Conservation (phyloP, 495 filamentous ascomycete genomes). For the Penicillium waksmanii region DNA sequence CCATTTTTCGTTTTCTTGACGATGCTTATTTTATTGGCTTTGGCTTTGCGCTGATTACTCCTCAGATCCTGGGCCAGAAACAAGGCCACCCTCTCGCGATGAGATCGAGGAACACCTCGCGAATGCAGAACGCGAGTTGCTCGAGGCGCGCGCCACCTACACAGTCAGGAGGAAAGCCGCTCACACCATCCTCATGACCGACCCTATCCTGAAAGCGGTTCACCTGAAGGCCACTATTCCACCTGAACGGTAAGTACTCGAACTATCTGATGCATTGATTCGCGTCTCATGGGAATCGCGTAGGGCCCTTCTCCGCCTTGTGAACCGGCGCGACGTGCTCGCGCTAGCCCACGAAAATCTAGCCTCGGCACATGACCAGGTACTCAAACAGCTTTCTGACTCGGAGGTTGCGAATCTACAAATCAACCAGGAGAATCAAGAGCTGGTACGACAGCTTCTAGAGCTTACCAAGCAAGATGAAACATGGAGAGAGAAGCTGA, state of each 20-base stretch:
- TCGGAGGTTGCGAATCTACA: slow-evolving; percentile 59
- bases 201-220: slow-evolving; percentile 76
- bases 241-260: slow-evolving; percentile 62
- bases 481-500: slow-evolving; percentile 52
- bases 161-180: slow-evolving; percentile 68
- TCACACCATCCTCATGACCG: slow-evolving; percentile 65
- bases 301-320: slow-evolving; percentile 66
- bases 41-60: not conserved
- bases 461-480: slow-evolving; percentile 61
- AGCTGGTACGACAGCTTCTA: slow-evolving; percentile 62
- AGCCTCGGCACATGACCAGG: slow-evolving; percentile 50
- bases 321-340: slow-evolving; percentile 69
- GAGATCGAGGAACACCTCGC: slow-evolving; percentile 55
- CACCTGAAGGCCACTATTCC: slow-evolving; percentile 68
- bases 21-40: not conserved
- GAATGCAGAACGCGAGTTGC: slow-evolving; percentile 62
- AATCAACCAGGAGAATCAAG: slow-evolving; percentile 60
- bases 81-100: slow-evolving; percentile 36
- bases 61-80: slow-evolving; percentile 31
- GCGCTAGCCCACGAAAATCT: slow-evolving; percentile 63
- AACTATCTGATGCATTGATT: slow-evolving; percentile 2
- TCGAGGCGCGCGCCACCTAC: slow-evolving; percentile 71
- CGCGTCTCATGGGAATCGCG: slow-evolving; percentile 14
- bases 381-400: slow-evolving; percentile 51
- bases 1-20: slow-evolving; percentile 10